Conservation (phyloP, 306 rosid species). For the Glycine soja region DNA sequence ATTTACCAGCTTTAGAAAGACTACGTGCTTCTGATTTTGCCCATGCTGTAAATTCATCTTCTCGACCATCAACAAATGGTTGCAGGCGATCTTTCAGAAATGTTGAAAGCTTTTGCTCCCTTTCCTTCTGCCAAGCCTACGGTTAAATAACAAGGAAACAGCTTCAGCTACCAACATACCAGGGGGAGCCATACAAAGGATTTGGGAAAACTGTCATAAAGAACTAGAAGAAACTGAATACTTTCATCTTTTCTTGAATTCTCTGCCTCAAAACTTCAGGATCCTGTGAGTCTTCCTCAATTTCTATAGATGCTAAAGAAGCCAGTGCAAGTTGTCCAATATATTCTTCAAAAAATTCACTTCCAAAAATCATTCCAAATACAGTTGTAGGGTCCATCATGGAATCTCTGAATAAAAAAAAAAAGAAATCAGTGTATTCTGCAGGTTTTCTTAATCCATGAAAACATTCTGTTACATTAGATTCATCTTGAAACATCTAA, state of each 20-base stretch:
- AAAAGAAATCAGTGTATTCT: neutral
- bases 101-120: conserved; percentile 71
- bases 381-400: conserved; percentile 93
- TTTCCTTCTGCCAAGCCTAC: conserved; percentile 81
- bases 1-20: conserved; percentile 82
- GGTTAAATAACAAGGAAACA: conserved; percentile 39
- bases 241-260: conserved; percentile 78
- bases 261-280: conserved; percentile 63
- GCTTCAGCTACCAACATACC: conserved; percentile 38
- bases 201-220: conserved; percentile 5
- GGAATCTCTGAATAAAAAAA: conserved; percentile 62
- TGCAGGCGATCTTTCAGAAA: conserved; percentile 72
- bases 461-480: neutral
- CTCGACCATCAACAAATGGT: conserved; percentile 72
- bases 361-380: conserved; percentile 98
- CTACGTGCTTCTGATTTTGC: conserved; percentile 74
- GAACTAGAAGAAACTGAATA: conserved; percentile 33
- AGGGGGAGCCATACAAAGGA: neutral
- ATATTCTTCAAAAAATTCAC: conserved; percentile 86
- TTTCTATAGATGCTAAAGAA: conserved; percentile 67
- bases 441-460: conserved; percentile 18
- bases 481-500: conserved; percentile 23
- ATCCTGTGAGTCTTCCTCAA: conserved; percentile 65
- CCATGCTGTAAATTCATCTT: conserved; percentile 75
- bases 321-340: conserved; percentile 90